Conservation (phyloP, 768 basidiomycete genomes). For the Aureoboletus auriporus region DNA sequence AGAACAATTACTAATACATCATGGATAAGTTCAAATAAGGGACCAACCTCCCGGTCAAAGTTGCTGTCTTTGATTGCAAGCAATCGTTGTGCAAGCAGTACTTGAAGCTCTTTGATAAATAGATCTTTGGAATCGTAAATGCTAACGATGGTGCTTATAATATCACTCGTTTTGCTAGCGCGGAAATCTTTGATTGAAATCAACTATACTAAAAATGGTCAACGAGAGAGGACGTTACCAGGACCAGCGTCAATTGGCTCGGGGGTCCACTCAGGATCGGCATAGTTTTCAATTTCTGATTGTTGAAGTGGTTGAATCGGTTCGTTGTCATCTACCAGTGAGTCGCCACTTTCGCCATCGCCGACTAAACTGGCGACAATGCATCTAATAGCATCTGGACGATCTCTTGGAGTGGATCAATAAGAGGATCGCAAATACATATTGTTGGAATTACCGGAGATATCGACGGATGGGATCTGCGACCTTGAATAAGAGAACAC, state of each 20-base stretch:
- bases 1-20: constrained; percentile 4
- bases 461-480: constrained; percentile 91
- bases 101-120: constrained; percentile 93
- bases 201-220: background rate
- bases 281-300: constrained; percentile 78
- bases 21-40: background rate
- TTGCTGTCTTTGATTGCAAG: constrained; percentile 78
- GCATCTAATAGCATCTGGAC: constrained; percentile 90
- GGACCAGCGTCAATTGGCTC: constrained; percentile 97
- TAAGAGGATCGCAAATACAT: background rate
- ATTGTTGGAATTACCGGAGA: constrained; percentile 54
- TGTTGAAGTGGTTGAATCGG: constrained; percentile 73
- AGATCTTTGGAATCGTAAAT: constrained; percentile 97
- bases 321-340: constrained; percentile 81
- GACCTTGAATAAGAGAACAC: constrained; percentile 89
- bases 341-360: constrained; percentile 76
- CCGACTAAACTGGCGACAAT: constrained; percentile 91
- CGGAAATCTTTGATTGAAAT: constrained; percentile 65
- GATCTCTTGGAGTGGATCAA: constrained; percentile 47
- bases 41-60: constrained; percentile 58
- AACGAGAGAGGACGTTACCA: constrained; percentile 41
- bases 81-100: constrained; percentile 82
- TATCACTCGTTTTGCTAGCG: constrained; percentile 85
- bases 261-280: constrained; percentile 91
- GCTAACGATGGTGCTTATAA: constrained; percentile 93